Conservation (phyloP, 1,284 basidiomycete genomes). For the Uromyces viciae-fabae region DNA sequence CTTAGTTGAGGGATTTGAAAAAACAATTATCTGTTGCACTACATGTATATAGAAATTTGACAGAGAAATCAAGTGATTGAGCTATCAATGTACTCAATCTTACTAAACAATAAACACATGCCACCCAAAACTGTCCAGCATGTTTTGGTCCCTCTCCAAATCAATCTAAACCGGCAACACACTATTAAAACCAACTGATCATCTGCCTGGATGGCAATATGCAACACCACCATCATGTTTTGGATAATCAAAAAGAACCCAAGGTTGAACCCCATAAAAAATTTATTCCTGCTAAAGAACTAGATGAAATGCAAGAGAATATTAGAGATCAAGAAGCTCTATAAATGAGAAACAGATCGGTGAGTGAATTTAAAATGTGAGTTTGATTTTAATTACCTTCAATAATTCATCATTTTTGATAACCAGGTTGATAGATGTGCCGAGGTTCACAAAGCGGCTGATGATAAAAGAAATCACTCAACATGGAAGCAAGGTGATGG, state of each 20-base stretch:
- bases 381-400: background rate
- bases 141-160: background rate
- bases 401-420: background rate
- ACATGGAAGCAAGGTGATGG: conserved; percentile 9
- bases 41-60: background rate
- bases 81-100: background rate
- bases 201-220: conserved; percentile 5
- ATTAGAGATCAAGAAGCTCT: background rate
- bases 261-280: background rate
- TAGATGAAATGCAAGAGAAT: background rate
- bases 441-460: conserved; percentile 10
- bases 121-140: background rate
- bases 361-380: background rate
- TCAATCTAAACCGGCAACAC: background rate
- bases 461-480: background rate
- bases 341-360: too few relatives aligned
- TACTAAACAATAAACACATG: background rate
- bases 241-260: background rate
- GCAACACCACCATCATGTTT: background rate
- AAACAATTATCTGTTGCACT: background rate
- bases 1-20: background rate
- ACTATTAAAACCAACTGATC: background rate
- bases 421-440: background rate
- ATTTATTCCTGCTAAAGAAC: background rate
- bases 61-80: background rate